Conservation (phyloP, 306 rosid genomes). For the Echinosophora koreensis region DNA sequence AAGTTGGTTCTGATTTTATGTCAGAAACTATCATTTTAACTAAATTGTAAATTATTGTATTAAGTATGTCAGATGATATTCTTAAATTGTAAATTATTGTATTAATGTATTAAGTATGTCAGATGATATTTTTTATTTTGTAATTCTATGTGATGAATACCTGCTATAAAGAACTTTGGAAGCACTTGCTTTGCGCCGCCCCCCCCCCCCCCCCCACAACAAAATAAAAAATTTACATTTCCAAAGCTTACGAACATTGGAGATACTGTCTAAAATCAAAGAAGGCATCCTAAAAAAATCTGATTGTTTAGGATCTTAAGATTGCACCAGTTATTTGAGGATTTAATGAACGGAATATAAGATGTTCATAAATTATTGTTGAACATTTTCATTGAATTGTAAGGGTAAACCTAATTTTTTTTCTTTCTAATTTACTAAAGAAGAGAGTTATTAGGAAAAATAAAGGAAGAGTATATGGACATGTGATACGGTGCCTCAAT, state of each 20-base stretch:
- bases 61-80: conserved; percentile 16
- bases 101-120: conserved; percentile 1
- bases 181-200: conserved; percentile 4
- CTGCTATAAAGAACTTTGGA: conserved; percentile 26
- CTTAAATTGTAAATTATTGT: conserved; percentile 25
- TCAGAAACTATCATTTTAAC: conserved; percentile 9
- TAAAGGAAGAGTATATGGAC: conserved; percentile 2
- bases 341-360: neutral
- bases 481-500: neutral
- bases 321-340: conserved; percentile 15
- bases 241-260: neutral
- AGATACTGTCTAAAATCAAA: neutral
- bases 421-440: neutral
- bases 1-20: conserved; percentile 31
- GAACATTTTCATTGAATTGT: neutral
- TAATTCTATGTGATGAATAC: conserved; percentile 26
- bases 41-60: conserved; percentile 25
- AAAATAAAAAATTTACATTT: too few relatives aligned
- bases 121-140: conserved; percentile 19
- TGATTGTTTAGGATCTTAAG: neutral
- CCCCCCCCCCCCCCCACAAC: too few relatives aligned
- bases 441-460: neutral
- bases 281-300: neutral
- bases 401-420: neutral
- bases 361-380: neutral